These are phyloP conservation scores for Auricularia heimuer DNA, from an alignment of 768 basidiomycete genomes.

Conservation along the genomic window DNA sequence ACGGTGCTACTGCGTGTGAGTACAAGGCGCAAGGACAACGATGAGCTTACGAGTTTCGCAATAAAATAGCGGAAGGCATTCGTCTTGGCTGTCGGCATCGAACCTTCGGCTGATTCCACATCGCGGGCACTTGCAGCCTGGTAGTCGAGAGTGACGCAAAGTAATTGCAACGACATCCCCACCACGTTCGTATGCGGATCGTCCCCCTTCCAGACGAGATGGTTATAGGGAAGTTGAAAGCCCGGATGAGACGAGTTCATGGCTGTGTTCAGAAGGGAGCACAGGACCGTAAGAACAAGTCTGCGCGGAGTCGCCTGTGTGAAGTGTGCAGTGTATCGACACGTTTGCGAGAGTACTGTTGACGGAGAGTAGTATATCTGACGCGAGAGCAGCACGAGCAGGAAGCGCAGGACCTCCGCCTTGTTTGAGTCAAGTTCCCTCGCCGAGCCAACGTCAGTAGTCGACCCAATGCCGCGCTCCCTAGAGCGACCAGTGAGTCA, in stretches of 20 bases:
- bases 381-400: slow-evolving; percentile 80
- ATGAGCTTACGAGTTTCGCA: slow-evolving; percentile 63
- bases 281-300: slow-evolving; percentile 83
- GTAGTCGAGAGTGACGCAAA: slow-evolving; percentile 70
- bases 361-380: slow-evolving; percentile 78
- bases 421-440: slow-evolving; percentile 68
- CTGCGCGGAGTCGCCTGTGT: slow-evolving; percentile 68
- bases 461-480: slow-evolving; percentile 94
- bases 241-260: slow-evolving; percentile 50
- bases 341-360: slow-evolving; percentile 56
- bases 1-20: slow-evolving; percentile 53
- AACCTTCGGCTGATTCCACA: slow-evolving; percentile 24
- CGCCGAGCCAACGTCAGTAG: slow-evolving; percentile 55
- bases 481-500: slow-evolving; percentile 29
- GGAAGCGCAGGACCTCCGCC: slow-evolving; percentile 79
- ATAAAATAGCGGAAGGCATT: slow-evolving; percentile 92
- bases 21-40: slow-evolving; percentile 4
- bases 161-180: slow-evolving; percentile 62
- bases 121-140: slow-evolving; percentile 70
- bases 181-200: slow-evolving; percentile 67
- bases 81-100: slow-evolving; percentile 49
- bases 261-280: slow-evolving; percentile 86
- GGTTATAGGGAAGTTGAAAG: slow-evolving; percentile 71
- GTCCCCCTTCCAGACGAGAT: slow-evolving; percentile 83
- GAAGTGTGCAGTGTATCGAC: slow-evolving; percentile 69